Conservation (phyloP, 306 rosid genomes). For the Lathyrus sativus region DNA sequence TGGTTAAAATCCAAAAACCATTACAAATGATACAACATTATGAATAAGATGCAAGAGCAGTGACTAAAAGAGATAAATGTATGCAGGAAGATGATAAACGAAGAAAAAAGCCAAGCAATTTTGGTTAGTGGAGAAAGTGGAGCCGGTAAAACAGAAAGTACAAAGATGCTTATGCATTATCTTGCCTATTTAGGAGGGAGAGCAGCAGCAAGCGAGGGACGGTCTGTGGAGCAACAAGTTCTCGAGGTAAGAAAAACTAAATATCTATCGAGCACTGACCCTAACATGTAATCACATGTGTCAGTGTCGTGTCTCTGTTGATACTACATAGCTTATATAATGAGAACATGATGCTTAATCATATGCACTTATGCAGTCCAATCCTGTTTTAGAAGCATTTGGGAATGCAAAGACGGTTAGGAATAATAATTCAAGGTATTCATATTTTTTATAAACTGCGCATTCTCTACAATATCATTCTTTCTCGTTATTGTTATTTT, state of each 20-base stretch:
- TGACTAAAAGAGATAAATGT: slow-evolving; percentile 28
- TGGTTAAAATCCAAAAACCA: slow-evolving; percentile 2
- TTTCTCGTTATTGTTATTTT: slow-evolving; percentile 27
- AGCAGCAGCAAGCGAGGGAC: slow-evolving; percentile 66
- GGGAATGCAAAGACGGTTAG: slow-evolving; percentile 95
- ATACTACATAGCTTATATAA: background rate
- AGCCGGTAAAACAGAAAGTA: slow-evolving; percentile 97
- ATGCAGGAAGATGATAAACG: slow-evolving; percentile 82
- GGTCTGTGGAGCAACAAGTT: slow-evolving; percentile 94
- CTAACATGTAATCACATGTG: background rate
- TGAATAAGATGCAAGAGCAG: slow-evolving; percentile 6
- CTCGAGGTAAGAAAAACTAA: slow-evolving; percentile 61
- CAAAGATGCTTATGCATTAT: slow-evolving; percentile 96
- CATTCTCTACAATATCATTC: background rate
- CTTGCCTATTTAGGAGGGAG: slow-evolving; percentile 95
- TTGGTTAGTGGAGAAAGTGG: slow-evolving; percentile 99
- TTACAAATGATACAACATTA: slow-evolving; percentile 12
- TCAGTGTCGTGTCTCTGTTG: too few relatives aligned
- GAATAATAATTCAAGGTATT: slow-evolving; percentile 92
- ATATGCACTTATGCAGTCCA: slow-evolving; percentile 63
- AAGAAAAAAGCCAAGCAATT: slow-evolving; percentile 82
- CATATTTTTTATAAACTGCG: slow-evolving; percentile 1
- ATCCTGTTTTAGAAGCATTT: slow-evolving; percentile 98
- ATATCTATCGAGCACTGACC: background rate
- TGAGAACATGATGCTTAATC: background rate